Evolutionary conservation across 176 grass and related monocot species (phyloP), one percentile per base, ranked within the genome.

Genomic region (Phragmites australis): DNA sequence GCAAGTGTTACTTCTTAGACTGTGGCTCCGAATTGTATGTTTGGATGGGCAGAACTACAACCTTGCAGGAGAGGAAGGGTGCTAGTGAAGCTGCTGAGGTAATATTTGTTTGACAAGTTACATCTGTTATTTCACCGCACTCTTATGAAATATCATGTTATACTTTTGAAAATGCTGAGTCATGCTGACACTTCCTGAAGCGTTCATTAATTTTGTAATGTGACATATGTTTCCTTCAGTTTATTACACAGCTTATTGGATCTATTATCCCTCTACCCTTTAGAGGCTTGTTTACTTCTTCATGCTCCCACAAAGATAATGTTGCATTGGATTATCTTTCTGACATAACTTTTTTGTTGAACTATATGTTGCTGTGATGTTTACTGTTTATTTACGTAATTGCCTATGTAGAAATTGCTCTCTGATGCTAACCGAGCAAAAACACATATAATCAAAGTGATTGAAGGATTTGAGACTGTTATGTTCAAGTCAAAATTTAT

Each of bases 41-140:
- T 60, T 99, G 96, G 96, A 93, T 89, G 81, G 96, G 93, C 16
- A 92, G 96, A 88, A 89, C 57, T 82, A 91, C 96, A 75, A 90
- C 96, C 51, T 81, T 99, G 29, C 90, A 95, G 65, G 90, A 93
- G 59, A 94, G 96, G 72, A 95, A 99, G 90, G 81, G 75, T 89
- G 88, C 96, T 77, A 89, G 83, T 76, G 79, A 86, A 83, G 86
- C 82, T 68, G 88, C 96, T 43, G 96, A 99, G 92, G 96, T 90
- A 89, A 88, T 70, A 27, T 44, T 79, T 75, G 58, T 27, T 67
- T 14, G 18, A 64, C 66, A 31, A 32, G 37, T 80, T 41, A 47
- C 23, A 32, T 84, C 21, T 70, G 3, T 46, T 68, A 25, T 69
- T 11, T 67, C 39, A 72, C 18, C 42, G 42, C 50, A 23, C 64